Evolutionary conservation across 2,329 filamentous ascomycete genomes (phyloP).

Genomic region (Pseudopithomyces chartarum): DNA sequence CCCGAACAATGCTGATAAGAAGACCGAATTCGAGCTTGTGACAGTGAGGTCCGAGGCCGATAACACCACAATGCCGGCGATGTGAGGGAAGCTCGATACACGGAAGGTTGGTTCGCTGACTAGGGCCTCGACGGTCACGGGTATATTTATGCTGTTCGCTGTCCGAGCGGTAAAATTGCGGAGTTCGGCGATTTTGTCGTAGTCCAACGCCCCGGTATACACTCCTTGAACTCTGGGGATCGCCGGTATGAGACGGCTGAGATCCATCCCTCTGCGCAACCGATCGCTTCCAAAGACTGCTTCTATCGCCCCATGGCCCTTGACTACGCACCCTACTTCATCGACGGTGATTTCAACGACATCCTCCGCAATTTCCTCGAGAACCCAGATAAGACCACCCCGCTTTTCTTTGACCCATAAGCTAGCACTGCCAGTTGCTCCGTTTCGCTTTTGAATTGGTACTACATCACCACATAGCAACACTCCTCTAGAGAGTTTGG

Average conservation of each 20-base stretch:
- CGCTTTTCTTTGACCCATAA: slow-evolving; percentile 99
- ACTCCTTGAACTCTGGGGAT: slow-evolving; percentile 78
- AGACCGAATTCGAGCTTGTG: slow-evolving; percentile 92
- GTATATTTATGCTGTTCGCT: slow-evolving; percentile 77
- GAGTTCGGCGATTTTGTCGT: slow-evolving; percentile 71
- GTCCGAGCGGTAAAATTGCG: slow-evolving; percentile 87
- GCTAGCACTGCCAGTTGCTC: slow-evolving; percentile 87
- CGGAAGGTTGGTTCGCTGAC: slow-evolving; percentile 73
- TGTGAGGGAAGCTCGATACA: slow-evolving; percentile 93
- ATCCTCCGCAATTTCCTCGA: slow-evolving; percentile 97
- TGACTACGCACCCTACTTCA: slow-evolving; percentile 74
- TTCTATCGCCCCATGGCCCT: slow-evolving; percentile 74
- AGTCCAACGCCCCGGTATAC: slow-evolving; percentile 75
- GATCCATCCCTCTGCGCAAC: slow-evolving; percentile 70
- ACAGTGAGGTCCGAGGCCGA: slow-evolving; percentile 78
- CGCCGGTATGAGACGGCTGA: slow-evolving; percentile 78
- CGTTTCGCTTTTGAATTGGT: slow-evolving; percentile 94
- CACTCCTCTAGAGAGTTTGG: slow-evolving; percentile 82
- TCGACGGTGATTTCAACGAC: slow-evolving; percentile 78
- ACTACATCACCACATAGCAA: slow-evolving; percentile 97
- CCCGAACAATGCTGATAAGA: slow-evolving; percentile 90
- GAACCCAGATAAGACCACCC: slow-evolving; percentile 91
- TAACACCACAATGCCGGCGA: slow-evolving; percentile 93
- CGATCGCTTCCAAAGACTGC: slow-evolving; percentile 83
- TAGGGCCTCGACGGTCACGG: slow-evolving; percentile 78